Evolutionary conservation across 1,284 basidiomycete genomes (phyloP).

Genomic region (Cryptococcus maquisensis): DNA sequence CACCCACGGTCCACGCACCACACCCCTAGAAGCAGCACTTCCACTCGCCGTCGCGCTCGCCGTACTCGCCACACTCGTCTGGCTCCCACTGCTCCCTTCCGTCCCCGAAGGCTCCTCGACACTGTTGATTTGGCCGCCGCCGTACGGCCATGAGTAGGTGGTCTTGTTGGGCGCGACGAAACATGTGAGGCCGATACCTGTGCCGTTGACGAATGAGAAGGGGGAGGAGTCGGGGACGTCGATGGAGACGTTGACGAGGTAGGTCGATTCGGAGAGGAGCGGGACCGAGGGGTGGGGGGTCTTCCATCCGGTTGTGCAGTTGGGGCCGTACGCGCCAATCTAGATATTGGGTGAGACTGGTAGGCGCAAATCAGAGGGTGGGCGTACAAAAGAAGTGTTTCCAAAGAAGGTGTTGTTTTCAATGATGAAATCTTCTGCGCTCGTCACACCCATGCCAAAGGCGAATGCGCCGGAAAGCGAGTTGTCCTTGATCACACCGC

Average conservation of each 20-base stretch:
- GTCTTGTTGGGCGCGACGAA: constrained; percentile 22
- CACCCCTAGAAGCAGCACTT: neutral
- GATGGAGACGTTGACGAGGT: constrained; percentile 26
- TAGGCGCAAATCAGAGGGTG: neutral
- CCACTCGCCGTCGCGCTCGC: neutral
- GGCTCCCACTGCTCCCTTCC: neutral
- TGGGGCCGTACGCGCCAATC: constrained; percentile 65
- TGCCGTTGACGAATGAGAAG: constrained; percentile 28
- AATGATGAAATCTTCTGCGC: constrained; percentile 64
- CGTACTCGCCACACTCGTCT: constrained; percentile 4
- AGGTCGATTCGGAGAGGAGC: constrained; percentile 22
- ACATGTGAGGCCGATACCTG: constrained; percentile 33
- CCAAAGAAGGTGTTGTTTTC: constrained; percentile 61
- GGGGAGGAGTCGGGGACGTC: constrained; percentile 9
- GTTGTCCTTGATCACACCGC: constrained; percentile 64
- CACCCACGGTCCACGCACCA: too few species aligned
- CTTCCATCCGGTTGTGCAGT: constrained; percentile 60
- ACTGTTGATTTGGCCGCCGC: constrained; percentile 20
- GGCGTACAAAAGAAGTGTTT: constrained; percentile 62
- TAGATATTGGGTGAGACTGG: neutral
- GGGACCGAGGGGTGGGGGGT: constrained; percentile 31
- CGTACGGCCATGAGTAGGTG: constrained; percentile 29
- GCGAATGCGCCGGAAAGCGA: constrained; percentile 60
- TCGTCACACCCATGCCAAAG: constrained; percentile 53
- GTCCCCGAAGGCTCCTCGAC: constrained; percentile 12